Conservation (phyloP, 768 basidiomycete genomes). For the Suillus lakei region DNA sequence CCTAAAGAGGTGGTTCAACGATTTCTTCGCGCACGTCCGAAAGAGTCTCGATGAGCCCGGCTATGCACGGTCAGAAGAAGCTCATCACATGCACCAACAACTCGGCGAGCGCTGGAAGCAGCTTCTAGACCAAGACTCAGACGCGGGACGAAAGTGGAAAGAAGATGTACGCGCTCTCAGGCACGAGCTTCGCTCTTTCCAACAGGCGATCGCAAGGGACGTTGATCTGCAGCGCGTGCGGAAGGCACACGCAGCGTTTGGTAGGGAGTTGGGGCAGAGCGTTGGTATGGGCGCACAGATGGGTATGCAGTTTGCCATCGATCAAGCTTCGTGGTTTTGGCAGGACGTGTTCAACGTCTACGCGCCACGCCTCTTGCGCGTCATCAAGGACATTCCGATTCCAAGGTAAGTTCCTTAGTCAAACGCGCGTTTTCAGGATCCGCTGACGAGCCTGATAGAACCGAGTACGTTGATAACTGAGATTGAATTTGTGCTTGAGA, state of each 20-base stretch:
- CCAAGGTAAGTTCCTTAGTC: slow-evolving; percentile 52
- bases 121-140: slow-evolving; percentile 49
- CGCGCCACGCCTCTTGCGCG: slow-evolving; percentile 56
- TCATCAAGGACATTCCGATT: slow-evolving; percentile 68
- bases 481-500: slow-evolving; percentile 76
- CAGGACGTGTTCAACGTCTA: slow-evolving; percentile 84
- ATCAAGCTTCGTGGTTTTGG: slow-evolving; percentile 78
- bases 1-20: slow-evolving; percentile 58
- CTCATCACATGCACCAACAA: slow-evolving; percentile 42
- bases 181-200: slow-evolving; percentile 48
- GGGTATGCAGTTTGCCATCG: slow-evolving; percentile 56
- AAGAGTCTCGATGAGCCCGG: slow-evolving; percentile 53
- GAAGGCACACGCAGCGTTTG: slow-evolving; percentile 53
- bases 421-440: not conserved
- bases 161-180: slow-evolving; percentile 50
- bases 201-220: slow-evolving; percentile 51
- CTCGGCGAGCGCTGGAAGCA: slow-evolving; percentile 56
- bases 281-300: slow-evolving; percentile 40
- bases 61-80: slow-evolving; percentile 57
- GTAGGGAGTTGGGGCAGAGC: slow-evolving; percentile 52
- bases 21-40: slow-evolving; percentile 52
- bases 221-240: slow-evolving; percentile 51
- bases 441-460: slow-evolving; percentile 43
- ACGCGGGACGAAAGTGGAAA: slow-evolving; percentile 55
- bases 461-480: slow-evolving; percentile 72